Base-by-base conservation (phyloP, 805 yeast species). In the Cyberlindnera euphorbiae region DNA sequence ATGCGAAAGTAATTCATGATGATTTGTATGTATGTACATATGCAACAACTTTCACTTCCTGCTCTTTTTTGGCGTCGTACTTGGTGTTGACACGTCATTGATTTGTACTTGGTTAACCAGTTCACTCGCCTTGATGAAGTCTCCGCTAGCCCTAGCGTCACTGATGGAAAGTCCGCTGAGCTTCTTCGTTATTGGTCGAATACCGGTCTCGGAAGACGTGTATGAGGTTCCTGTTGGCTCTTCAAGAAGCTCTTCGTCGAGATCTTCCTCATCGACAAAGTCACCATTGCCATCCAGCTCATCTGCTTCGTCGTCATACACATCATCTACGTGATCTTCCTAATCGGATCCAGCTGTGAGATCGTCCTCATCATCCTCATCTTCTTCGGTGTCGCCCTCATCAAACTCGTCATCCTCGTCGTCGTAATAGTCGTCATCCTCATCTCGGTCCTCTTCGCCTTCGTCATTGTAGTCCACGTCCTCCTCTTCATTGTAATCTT, bases 321-420 rank as follows among this genome's bases (percentile, higher is more conserved):
- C 42, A 9, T 43, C 44, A 16, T 36, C 44, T 11, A 29, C 38
- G 8, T 39, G 35, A 27, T 42, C 47, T 26, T 49, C 43, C 15
- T 47, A 42, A 16, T 19, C 22, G 7, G 22, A 19, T 19, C 9
- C 22, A 8, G 22, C 22, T 19, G 22, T 19, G 22, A n/a, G n/a
- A n/a, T 57, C 53, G 6, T 56, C 60, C 8, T 50, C 57, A 5
- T 54, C 61, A 4, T 54, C 60, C 7, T 54, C 60, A 6, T 57
- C 60, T 2, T 49, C 60, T 8, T 52, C 58, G 8, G 26, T 36
- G 6, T 17, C 27, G 8, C 55, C 63, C 6, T 46, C 46, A 8
- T 48, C 50, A 9, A 47, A 50, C 24, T 46, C 53, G 12, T 42
- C 50, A 10, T 42, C 52, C 6, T 49, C 53, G 12, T 45, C 50